A percentile compares a stretch with the other conserved stretches of the same genome.
These are phyloP conservation scores for Rubia tinctorum DNA, from an alignment of 305 asterid species.

Conservation along the genomic window DNA sequence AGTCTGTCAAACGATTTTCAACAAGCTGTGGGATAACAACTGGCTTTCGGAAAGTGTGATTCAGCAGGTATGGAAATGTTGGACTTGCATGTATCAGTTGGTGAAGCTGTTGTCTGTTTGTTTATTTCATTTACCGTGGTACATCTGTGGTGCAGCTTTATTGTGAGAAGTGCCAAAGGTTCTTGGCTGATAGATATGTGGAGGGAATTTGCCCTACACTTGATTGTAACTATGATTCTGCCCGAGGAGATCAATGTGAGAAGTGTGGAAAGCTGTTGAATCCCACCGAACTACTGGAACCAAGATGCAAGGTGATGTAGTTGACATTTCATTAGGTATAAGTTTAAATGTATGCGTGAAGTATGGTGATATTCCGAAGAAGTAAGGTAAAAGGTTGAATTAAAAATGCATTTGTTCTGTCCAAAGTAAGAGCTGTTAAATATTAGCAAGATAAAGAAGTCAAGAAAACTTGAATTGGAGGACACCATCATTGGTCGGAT, in stretches of 20 bases:
- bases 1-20: slow-evolving; percentile 87
- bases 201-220: slow-evolving; percentile 90
- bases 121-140: slow-evolving; percentile 1
- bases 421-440: neutral
- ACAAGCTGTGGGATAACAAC: slow-evolving; percentile 61
- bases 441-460: neutral
- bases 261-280: slow-evolving; percentile 85
- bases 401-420: neutral
- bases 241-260: slow-evolving; percentile 98
- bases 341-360: neutral
- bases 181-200: slow-evolving; percentile 88
- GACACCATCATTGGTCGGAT: neutral
- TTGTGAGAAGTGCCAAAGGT: slow-evolving; percentile 67
- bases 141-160: slow-evolving; percentile 48
- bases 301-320: slow-evolving; percentile 80
- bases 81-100: neutral
- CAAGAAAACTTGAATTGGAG: slow-evolving; percentile 7
- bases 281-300: slow-evolving; percentile 79
- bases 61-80: slow-evolving; percentile 60
- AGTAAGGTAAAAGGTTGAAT: neutral
- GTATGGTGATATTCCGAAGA: neutral
- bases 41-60: slow-evolving; percentile 85
- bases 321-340: neutral
- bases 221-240: slow-evolving; percentile 79
- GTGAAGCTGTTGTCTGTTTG: slow-evolving; percentile 11